Conservation (phyloP, 352 stramenopile genomes). For the Pythium chondricola region DNA sequence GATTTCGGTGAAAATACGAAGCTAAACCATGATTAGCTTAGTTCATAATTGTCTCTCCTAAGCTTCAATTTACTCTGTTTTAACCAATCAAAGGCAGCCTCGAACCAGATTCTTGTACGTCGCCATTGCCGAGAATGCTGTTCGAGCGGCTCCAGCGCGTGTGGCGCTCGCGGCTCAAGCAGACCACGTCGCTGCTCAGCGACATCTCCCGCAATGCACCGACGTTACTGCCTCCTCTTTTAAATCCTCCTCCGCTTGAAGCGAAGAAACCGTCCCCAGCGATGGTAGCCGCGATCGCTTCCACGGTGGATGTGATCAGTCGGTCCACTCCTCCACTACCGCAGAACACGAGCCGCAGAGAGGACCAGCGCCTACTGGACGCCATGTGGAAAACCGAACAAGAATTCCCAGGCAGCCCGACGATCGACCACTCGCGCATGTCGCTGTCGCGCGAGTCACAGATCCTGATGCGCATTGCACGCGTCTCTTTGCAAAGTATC, state of each 20-base stretch:
- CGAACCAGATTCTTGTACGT: no score
- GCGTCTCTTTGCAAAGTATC: slow-evolving; percentile 34
- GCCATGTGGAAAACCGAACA: slow-evolving; percentile 53
- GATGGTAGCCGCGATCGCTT: neutral
- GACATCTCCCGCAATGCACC: neutral
- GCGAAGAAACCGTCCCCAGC: neutral
- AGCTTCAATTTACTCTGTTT: neutral
- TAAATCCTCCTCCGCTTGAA: neutral
- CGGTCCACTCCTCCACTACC: neutral
- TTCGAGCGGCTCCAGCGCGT: slow-evolving; percentile 17
- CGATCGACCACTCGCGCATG: slow-evolving; percentile 30
- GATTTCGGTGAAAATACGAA: no score
- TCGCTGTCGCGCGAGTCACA: slow-evolving; percentile 32
- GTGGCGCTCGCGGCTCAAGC: slow-evolving; percentile 7
- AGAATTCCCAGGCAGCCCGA: slow-evolving; percentile 43
- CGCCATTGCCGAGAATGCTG: slow-evolving; percentile 2
- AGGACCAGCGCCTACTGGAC: slow-evolving; percentile 30
- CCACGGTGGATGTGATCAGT: neutral
- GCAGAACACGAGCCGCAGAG: slow-evolving; percentile 1
- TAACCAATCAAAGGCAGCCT: neutral
- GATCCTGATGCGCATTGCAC: slow-evolving; percentile 38
- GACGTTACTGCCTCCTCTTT: neutral
- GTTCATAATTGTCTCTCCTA: neutral
- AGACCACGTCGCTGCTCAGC: slow-evolving; percentile 1
- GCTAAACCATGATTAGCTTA: no score